Base-by-base conservation (phyloP, 805 yeast genomes). In the Dipodascus albidus region DNA sequence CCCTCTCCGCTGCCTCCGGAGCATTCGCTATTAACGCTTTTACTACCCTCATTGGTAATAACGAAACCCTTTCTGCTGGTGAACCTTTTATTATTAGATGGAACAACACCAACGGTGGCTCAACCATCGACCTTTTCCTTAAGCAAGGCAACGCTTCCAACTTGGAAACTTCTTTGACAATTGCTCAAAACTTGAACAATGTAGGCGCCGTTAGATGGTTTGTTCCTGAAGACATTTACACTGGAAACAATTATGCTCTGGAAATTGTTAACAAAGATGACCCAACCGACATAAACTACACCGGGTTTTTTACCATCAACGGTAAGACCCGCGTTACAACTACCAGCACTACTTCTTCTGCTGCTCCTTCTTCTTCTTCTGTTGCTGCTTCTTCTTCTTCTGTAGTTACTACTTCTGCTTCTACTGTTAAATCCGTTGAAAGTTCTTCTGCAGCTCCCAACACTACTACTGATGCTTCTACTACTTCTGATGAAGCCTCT, bases 171-270 rank as follows among this genome's bases (percentile, higher is more conserved):
- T 70, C 66, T 17, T 55, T 68, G 53, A 64, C 69, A 53, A 67
- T 70, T 58, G 66, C 67, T 53, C 52, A 61, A 55, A 52, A 59
- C 52, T 54, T 68, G 50, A 54, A 63, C 51, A 70, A 70, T 67
- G 63, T 62, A 51, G 74, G 73, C 53, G 62, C 65, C 47, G 70
- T 66, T 51, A 57, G 60, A 50, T 70, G 74, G 74, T 55, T 57
- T 33, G 62, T 70, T 41, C 74, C 73, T 48, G 49, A 53, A 51
- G 53, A 58, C 42, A 35, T 69, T 31, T 23, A 55, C 47, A 52
- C 64, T 38, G 73, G 71, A 42, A 35, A 49, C 49, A 53, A 61
- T 53, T 70, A 70, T 61, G 66, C 69, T 24, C 55, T 70, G 47
- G 64, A 62, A 60, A 68, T 68, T 52, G 53, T 56, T 52, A 57